Conservation (phyloP, 2,329 filamentous ascomycete species). For the Alternaria hordeiaustralica region DNA sequence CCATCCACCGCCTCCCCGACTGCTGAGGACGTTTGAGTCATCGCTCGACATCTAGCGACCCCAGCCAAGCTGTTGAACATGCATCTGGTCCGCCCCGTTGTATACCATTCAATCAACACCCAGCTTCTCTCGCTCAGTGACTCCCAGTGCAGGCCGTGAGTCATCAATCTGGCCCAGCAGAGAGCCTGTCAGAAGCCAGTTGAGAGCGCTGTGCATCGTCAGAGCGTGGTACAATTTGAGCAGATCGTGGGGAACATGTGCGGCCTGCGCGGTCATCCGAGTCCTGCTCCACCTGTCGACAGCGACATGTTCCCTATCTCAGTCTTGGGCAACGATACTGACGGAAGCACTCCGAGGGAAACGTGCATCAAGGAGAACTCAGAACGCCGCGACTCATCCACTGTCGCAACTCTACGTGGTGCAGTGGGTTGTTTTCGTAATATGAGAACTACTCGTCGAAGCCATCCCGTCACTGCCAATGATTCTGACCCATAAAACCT, state of each 20-base stretch:
- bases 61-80: slow-evolving; percentile 1
- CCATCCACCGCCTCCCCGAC: slow-evolving; percentile 10
- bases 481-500: slow-evolving; percentile 75
- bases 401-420: slow-evolving; percentile 2
- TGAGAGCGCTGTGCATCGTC: slow-evolving; percentile 14
- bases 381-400: slow-evolving; percentile 11
- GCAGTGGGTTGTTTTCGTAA: slow-evolving; percentile 2
- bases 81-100: background rate
- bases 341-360: slow-evolving; percentile 6
- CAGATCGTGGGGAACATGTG: slow-evolving; percentile 19
- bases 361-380: slow-evolving; percentile 13
- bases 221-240: slow-evolving; percentile 5
- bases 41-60: background rate
- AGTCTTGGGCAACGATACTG: slow-evolving; percentile 13
- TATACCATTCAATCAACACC: background rate
- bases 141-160: slow-evolving; percentile 1
- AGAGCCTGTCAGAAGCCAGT: slow-evolving; percentile 1
- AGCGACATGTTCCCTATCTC: slow-evolving; percentile 6
- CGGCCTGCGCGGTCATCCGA: slow-evolving; percentile 13
- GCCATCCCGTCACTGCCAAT: slow-evolving; percentile 66
- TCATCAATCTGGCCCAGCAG: background rate
- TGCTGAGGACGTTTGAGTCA: slow-evolving; percentile 5
- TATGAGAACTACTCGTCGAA: slow-evolving; percentile 11
- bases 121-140: background rate
- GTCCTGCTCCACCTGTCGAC: slow-evolving; percentile 2